Base-by-base conservation (phyloP, 2,329 filamentous ascomycete genomes). In the Drechslera avenae region DNA sequence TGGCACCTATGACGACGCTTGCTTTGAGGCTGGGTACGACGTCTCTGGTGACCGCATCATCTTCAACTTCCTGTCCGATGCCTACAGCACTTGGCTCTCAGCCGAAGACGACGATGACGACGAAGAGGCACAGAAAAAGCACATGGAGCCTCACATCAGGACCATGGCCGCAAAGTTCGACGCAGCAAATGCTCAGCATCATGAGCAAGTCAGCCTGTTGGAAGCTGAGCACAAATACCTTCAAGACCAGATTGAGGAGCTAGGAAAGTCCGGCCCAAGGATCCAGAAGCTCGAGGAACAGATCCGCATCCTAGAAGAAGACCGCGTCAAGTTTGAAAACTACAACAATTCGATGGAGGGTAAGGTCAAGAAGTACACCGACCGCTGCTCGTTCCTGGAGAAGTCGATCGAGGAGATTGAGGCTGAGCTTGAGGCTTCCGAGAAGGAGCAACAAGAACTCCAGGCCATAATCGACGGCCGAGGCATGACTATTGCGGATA, bases 401-500 rank as follows among this genome's bases (percentile, higher is more conserved):
- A 87, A 92, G 46, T 91, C 96, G 71, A 86, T 96, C 23, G 86
- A 89, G 43, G 93, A 92, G 70, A 83, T 91, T 17, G 88, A 90
- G 63, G 89, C 88, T 0, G 92, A 97, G 58, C 86, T 90, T 2
- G 94, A 99, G 71, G 85, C 91, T 50, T 63, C 69, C 0, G 92
- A 97, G 59, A 86, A 89, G 13, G 94, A 99, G 72, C 86, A 91
- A 55, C 78, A 85, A 34, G 82, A 83, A 23, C 81, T 99, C 8
- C 93, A 97, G 72, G 86, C 88, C 52, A 86, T 89, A 23, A 91
- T 99, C 21, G 94, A 97, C 73, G 87, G 88, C 62, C 91, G 96
- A 69, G 94, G 94, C 2, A 92, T 99, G 71, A 95, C 91, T 66
- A 95, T 97, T 76, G 89, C 94, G 76, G 94, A 99, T 82, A 97